Evolutionary conservation across 2,329 filamentous ascomycete genomes (phyloP), one percentile per base, ranked within the genome.

Genomic region (Diaporthe nobilis): DNA sequence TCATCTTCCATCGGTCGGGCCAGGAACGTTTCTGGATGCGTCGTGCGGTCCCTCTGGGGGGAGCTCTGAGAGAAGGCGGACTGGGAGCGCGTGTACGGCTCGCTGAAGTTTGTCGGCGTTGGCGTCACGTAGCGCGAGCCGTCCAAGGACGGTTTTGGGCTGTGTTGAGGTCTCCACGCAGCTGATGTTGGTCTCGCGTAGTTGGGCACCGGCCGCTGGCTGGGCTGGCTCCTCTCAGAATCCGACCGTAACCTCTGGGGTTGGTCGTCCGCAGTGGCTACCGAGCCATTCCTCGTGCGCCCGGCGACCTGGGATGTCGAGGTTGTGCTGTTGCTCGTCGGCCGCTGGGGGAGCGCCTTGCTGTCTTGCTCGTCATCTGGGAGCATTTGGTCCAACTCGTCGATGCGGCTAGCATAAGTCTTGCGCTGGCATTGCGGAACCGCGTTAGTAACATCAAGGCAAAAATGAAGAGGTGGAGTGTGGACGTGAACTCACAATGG

Each of bases 371-470:
- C 79, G 79, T 88, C 81, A 83, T 89, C 82, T 84, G 92, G 88
- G 79, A 92, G 87, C 81, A 97, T 91, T 78, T 93, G 92, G 80
- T 94, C 91, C 55, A 99, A 87, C 83, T 99, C 97, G 65, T 93
- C 92, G 79, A 98, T 98, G 73, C 97, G 93, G 75, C 93, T 95
- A 71, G 93, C 95, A 83, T 99, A 99, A 2, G 96, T 98, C 78
- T 93, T 92, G 81, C 95, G 93, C 95, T 97, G 80, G 51, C 84
- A 7, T 25, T 42, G 9, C 5, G 7, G n/a, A 39, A 42, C n/a
- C 15, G 20, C 20, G 60, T 76, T 42, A 76, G 60, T 63, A 28
- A 47, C 12, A 4, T 42, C 34, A 3, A 10, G 28, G 34, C 9
- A n/a, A 31, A 34, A 25, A 2, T 39, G 12, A 13, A 31, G 10